A percentile compares a stretch with the other conserved stretches of the same genome.
These are phyloP conservation scores for Akebia trifoliata DNA, from an alignment of 164 flowering plant genomes.

Conservation along the genomic window DNA sequence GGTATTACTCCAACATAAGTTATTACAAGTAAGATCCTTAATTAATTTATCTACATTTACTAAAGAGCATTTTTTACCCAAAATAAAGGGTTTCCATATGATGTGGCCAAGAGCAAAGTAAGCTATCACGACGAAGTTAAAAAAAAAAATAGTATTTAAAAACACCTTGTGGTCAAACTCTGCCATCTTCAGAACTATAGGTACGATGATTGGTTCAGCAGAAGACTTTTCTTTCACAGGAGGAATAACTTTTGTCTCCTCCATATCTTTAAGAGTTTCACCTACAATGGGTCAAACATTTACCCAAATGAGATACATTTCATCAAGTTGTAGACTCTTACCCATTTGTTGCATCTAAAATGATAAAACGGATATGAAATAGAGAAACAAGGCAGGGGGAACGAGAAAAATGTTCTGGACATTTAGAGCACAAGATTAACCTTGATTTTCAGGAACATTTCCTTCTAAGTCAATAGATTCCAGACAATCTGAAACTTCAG, in stretches of 20 bases:
- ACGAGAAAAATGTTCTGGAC: background rate
- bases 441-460: constrained; percentile 37
- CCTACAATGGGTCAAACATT: constrained; percentile 32
- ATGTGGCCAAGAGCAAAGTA: background rate
- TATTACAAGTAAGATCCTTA: background rate
- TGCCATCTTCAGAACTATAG: constrained; percentile 90
- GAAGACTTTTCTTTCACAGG: constrained; percentile 48
- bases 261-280: constrained; percentile 31
- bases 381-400: constrained; percentile 4
- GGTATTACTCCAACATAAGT: background rate
- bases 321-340: background rate
- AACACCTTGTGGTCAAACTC: constrained; percentile 96
- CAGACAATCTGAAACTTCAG: constrained; percentile 32
- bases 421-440: constrained; percentile 24
- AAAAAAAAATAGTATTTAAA: background rate
- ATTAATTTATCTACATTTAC: background rate
- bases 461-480: constrained; percentile 33
- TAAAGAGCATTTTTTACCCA: background rate
- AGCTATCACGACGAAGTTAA: background rate
- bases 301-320: background rate
- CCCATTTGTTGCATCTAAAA: constrained; percentile 4
- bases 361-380: background rate
- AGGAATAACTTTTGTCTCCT: constrained; percentile 23
- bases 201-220: constrained; percentile 75
- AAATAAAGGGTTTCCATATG: background rate